Evolutionary conservation across 2,329 filamentous ascomycete species (phyloP), one percentile per base, ranked within the genome.

Genomic region (Sporothrix globosa): DNA sequence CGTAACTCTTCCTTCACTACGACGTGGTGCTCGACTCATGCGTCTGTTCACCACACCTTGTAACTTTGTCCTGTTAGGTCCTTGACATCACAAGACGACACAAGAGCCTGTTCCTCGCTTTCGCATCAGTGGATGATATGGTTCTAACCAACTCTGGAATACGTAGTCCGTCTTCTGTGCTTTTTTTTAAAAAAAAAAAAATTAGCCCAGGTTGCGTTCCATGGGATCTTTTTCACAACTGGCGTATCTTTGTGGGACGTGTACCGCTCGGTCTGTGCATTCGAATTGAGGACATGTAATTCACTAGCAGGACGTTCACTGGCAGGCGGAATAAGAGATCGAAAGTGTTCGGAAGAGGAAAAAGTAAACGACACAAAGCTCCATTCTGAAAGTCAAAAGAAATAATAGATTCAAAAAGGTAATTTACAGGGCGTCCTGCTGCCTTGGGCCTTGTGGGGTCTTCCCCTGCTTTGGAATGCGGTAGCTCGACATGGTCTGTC

Each of bases 361-460:
- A 61, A 46, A 44, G 11, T 46, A 27, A 41, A 63, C 58, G 58
- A 60, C 19, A 41, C 9, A 41, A 41, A 41, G 34, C 30, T 30
- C 30, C 11, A 39, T 27, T 34, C 24, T 30, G 53, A 50, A 9
- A n/a, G 2, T 48, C 21, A 27, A 61, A 34, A 21, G 54, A 58
- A 41, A 13, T 34, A 58, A 39, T 6, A 19, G 30, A 39, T 39
- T 39, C 27, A 34, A 21, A 58, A n/a, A 13, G 30, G 11, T 21
- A 58, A 34, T 30, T 10, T 14, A 17, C 52, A 68, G 67, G 69
- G 69, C 60, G 50, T 54, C 41, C 69, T 70, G 69, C 69, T 70
- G 69, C 69, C 69, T 70, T 67, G 69, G 21, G 69, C 53, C 27
- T 41, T 67, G 54, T 67, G 69, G 39, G 56, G 61, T 46, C n/a